These are phyloP conservation scores for Pezicula radicicola DNA, from an alignment of 2,329 filamentous ascomycete genomes.

Conservation along the genomic window DNA sequence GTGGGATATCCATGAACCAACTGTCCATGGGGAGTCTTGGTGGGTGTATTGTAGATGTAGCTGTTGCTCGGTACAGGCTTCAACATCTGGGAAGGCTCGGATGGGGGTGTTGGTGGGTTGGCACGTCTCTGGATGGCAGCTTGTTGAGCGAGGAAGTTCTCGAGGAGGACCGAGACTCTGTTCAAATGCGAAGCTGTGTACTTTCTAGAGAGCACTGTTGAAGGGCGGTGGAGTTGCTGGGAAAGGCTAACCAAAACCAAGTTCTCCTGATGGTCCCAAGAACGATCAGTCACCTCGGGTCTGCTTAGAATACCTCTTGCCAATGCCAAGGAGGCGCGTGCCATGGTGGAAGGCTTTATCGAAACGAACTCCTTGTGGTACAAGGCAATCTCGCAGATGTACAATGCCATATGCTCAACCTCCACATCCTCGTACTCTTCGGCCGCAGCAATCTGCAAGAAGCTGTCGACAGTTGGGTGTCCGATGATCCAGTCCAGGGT, in stretches of 20 bases:
- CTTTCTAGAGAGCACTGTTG: slow-evolving; percentile 64
- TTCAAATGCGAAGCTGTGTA: slow-evolving; percentile 66
- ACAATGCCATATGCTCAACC: slow-evolving; percentile 90
- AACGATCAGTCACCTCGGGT: slow-evolving; percentile 67
- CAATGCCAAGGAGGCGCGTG: slow-evolving; percentile 80
- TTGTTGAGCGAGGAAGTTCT: slow-evolving; percentile 64
- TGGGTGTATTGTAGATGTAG: slow-evolving; percentile 72
- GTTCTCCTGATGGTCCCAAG: slow-evolving; percentile 74
- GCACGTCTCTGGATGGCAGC: slow-evolving; percentile 50
- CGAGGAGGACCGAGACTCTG: slow-evolving; percentile 60
- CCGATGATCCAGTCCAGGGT: slow-evolving; percentile 96
- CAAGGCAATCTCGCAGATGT: slow-evolving; percentile 90
- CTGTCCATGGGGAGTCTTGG: slow-evolving; percentile 64
- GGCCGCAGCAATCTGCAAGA: slow-evolving; percentile 81
- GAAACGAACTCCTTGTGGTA: slow-evolving; percentile 98
- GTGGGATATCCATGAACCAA: slow-evolving; percentile 76
- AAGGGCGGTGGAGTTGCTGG: slow-evolving; percentile 64
- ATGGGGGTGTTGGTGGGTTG: slow-evolving; percentile 61
- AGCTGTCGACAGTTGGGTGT: slow-evolving; percentile 93
- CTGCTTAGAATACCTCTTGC: slow-evolving; percentile 82
- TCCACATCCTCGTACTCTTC: slow-evolving; percentile 76
- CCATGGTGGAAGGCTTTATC: slow-evolving; percentile 85
- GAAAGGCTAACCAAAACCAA: slow-evolving; percentile 51
- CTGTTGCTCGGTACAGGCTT: slow-evolving; percentile 43
- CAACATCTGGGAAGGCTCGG: slow-evolving; percentile 44